Evolutionary conservation across 2,329 filamentous ascomycete genomes (phyloP).

Genomic region (Fusarium torreyae): DNA sequence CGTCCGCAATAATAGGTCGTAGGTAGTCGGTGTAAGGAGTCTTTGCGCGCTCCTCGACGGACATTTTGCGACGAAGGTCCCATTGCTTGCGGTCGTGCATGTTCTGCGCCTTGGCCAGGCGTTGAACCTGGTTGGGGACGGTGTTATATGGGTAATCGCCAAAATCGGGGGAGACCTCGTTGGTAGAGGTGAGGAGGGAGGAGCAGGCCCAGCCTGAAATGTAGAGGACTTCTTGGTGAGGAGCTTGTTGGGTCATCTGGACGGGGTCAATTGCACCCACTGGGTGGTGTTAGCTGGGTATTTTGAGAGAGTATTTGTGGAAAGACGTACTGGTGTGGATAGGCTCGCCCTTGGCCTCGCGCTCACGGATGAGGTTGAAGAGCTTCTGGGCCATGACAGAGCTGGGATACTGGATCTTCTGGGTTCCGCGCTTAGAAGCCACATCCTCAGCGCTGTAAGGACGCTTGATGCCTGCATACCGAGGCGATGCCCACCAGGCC

Average conservation of each 20-base stretch:
- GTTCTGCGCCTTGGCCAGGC: conserved; percentile 95
- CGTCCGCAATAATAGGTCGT: conserved; percentile 94
- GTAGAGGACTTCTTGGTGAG: conserved; percentile 96
- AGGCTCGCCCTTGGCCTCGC: conserved; percentile 83
- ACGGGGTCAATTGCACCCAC: conserved; percentile 99
- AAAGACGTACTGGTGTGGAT: conserved; percentile 85
- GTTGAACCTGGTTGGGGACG: conserved; percentile 97
- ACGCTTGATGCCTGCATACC: conserved; percentile 90
- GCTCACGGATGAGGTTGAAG: conserved; percentile 88
- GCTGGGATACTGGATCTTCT: conserved; percentile 90
- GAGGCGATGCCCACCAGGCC: conserved; percentile 89
- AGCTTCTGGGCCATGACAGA: conserved; percentile 96
- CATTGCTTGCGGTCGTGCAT: conserved; percentile 98
- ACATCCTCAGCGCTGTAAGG: conserved; percentile 93
- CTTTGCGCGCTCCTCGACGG: conserved; percentile 76
- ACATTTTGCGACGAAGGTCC: conserved; percentile 86
- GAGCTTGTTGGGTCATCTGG: conserved; percentile 98
- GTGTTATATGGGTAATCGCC: conserved; percentile 99
- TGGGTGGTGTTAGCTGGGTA: conserved; percentile 54
- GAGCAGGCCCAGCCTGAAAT: conserved; percentile 98
- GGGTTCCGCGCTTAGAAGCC: conserved; percentile 90
- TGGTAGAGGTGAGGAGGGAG: conserved; percentile 90
- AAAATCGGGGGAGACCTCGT: conserved; percentile 98
- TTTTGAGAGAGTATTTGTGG: not conserved
- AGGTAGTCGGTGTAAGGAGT: conserved; percentile 93